phyloP scores from a whole-genome alignment of 2,329 filamentous ascomycete species.

The Sporothrix mexicana region DNA sequence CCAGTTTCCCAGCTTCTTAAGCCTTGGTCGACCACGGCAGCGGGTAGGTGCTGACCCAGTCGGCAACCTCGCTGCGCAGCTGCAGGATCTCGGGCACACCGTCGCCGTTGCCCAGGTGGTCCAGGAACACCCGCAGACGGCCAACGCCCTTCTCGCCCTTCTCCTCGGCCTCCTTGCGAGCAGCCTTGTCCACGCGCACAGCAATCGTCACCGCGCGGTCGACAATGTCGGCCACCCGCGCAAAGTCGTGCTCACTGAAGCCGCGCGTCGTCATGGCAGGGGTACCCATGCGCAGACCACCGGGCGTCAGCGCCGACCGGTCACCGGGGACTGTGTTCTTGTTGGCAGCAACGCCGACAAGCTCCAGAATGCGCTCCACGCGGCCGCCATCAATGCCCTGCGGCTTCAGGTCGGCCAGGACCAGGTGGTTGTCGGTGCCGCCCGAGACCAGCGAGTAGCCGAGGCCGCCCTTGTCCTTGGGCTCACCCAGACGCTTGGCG shows the following conservation, averaged over 20 bases:
- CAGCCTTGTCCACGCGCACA: slow-evolving; percentile 74
- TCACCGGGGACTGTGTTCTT: slow-evolving; percentile 99
- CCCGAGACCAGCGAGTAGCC: slow-evolving; percentile 90
- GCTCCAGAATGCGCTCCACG: slow-evolving; percentile 87
- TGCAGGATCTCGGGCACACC: slow-evolving; percentile 73
- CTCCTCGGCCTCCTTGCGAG: slow-evolving; percentile 70
- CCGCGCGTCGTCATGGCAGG: slow-evolving; percentile 97
- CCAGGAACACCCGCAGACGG: slow-evolving; percentile 70
- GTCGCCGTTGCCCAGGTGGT: slow-evolving; percentile 71
- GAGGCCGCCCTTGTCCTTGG: slow-evolving; percentile 76
- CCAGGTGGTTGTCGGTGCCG: slow-evolving; percentile 96
- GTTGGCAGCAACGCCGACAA: slow-evolving; percentile 96
- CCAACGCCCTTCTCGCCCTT: slow-evolving; percentile 69
- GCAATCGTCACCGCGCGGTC: slow-evolving; percentile 83
- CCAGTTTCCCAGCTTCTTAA: slow-evolving; percentile 22
- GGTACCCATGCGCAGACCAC: slow-evolving; percentile 90
- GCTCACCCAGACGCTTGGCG: slow-evolving; percentile 67
- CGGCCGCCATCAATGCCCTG: slow-evolving; percentile 86
- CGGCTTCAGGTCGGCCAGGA: slow-evolving; percentile 88
- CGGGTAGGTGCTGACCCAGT: slow-evolving; percentile 77
- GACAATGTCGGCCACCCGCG: slow-evolving; percentile 82
- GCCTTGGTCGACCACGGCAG: slow-evolving; percentile 65
- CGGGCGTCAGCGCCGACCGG: slow-evolving; percentile 89
- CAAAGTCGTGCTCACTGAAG: slow-evolving; percentile 88
- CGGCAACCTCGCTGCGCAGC: slow-evolving; percentile 74